Evolutionary conservation across 1,139 yeast species (phyloP), one percentile per base, ranked within the genome.

Genomic region (Yamadazyma dushanensis): DNA sequence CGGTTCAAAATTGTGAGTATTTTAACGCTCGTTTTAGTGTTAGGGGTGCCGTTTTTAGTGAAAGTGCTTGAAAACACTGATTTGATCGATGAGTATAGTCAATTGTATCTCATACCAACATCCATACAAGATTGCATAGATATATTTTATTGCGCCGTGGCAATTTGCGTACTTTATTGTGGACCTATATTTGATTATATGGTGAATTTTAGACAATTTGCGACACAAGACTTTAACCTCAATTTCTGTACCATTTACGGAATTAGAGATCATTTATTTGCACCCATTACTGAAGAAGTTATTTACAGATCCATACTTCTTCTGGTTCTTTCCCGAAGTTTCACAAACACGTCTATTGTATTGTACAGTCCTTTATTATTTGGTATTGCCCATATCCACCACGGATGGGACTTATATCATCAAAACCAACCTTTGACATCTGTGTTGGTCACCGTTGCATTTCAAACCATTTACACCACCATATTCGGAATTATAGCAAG

Each of bases 381-480:
- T 63, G 96, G 96, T 1, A 53, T 87, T n/a, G 97, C 97, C 0
- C 99, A 92, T 59, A 41, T 85, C 14, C 96, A 92, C 55, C 97
- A 92, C 57, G 95, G 81, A 1, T 72, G 70, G 46, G 86, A 80
- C 41, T 51, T 77, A 20, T 34, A 40, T 9, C 27, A 16, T 3
- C 35, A 38, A 6, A 31, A 35, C 9, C 8, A 34, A 3, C 18
- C 37, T 3, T 21, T 34, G 5, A 8, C 17, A 1, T 22, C 25
- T 25, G 47, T 45, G 5, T 7, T 37, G 9, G 8, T 37, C 3
- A 40, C 42, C 16, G 35, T 40, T 1, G 11, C 19, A 0, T 71
- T 83, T 43, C 98, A 92, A 53, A 61, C 83, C 32, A 35, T 57
- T 0, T 90, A 87, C 57, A 92, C 99, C 1, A 69, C 85, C 2